phyloP scores from a whole-genome alignment of 306 rosid genomes.

The Castanospermum australe region DNA sequence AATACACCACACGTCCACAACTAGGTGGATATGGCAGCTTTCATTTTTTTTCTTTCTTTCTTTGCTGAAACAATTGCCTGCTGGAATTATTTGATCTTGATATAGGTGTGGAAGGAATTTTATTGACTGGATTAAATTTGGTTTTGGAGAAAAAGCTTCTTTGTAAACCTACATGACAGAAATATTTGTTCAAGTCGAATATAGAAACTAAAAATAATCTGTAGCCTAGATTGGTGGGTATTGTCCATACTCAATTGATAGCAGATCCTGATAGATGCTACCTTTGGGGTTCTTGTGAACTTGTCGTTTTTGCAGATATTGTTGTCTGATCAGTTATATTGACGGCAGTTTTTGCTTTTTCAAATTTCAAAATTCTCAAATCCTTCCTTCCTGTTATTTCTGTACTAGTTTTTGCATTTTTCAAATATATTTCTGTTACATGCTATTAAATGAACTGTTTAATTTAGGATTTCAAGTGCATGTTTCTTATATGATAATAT shows the following conservation, averaged over 20 bases:
- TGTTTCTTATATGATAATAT: background rate
- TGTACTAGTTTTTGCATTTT: slow-evolving; percentile 8
- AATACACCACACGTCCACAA: background rate
- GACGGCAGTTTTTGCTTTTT: background rate
- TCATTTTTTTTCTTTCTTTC: background rate
- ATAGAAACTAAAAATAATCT: background rate
- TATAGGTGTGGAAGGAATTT: background rate
- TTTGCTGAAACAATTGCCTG: background rate
- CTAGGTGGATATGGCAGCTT: background rate
- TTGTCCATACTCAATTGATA: background rate
- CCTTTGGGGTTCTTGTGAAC: background rate
- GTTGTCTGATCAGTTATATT: background rate
- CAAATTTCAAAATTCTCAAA: background rate
- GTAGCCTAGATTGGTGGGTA: slow-evolving; percentile 4
- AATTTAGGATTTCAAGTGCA: slow-evolving; percentile 21
- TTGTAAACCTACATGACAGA: background rate
- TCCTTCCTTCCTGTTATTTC: slow-evolving; percentile 8
- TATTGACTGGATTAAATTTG: background rate
- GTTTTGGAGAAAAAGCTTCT: background rate
- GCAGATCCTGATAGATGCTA: background rate
- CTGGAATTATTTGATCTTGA: background rate
- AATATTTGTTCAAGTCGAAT: background rate
- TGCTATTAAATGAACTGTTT: background rate
- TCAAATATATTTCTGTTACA: background rate
- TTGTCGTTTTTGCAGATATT: no score